Conservation (phyloP, 129 eudicot genomes). For the Heracleum sosnowskyi region DNA sequence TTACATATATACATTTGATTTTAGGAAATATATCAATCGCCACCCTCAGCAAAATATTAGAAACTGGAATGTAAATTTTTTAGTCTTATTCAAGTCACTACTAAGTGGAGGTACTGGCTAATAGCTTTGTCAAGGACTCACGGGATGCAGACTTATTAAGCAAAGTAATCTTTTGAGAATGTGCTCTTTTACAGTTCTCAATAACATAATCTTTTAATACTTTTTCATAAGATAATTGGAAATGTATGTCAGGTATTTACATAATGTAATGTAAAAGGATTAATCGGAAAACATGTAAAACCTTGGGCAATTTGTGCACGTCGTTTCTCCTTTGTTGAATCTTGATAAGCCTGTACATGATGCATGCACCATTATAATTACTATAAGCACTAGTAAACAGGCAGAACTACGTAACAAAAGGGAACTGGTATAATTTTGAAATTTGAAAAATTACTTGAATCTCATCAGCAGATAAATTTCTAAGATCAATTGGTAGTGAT, state of each 20-base stretch:
- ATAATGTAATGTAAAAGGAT: neutral
- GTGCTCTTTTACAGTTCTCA: too few species aligned
- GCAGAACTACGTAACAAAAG: too few species aligned
- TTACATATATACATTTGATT: neutral
- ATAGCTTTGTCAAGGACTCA: neutral
- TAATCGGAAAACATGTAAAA: conserved; percentile 9
- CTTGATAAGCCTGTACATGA: conserved; percentile 72
- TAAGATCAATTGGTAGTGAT: neutral
- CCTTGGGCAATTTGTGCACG: conserved; percentile 97
- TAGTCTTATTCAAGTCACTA: neutral
- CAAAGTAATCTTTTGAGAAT: neutral
- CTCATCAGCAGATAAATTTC: too few species aligned
- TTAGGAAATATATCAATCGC: neutral
- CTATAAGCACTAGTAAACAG: too few species aligned
- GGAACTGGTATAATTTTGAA: too few species aligned
- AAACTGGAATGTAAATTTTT: neutral
- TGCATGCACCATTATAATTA: conserved; percentile 12
- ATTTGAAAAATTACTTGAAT: too few species aligned
- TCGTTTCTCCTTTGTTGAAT: conserved; percentile 83
- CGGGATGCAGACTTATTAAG: neutral
- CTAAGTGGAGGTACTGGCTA: neutral
- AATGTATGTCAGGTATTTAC: neutral
- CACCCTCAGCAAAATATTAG: neutral
- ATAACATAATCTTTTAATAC: neutral
- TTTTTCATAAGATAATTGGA: neutral